A percentile compares a stretch with the other conserved stretches of the same genome.
Evolutionary conservation across 2,329 filamentous ascomycete species (phyloP).

Genomic region (Lasiodiplodia theobromae): DNA sequence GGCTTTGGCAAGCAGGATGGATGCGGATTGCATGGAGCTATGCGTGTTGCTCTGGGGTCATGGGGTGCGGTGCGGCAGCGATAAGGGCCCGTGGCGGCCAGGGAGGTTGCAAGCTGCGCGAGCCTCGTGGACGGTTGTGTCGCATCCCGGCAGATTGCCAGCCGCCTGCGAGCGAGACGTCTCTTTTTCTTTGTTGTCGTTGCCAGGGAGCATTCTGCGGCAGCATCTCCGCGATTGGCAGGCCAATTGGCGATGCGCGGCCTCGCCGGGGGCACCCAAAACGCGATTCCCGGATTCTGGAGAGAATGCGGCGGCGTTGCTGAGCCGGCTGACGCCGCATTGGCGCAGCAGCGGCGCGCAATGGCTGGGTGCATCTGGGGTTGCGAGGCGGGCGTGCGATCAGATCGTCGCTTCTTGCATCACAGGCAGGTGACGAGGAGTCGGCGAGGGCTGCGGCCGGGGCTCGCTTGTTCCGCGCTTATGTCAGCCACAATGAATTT

Average conservation of each 20-base stretch:
- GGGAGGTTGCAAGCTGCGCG: conserved; percentile 11
- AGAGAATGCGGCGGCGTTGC: neutral
- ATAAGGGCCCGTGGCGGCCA: conserved; percentile 3
- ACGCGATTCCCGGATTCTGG: neutral
- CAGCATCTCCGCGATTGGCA: neutral
- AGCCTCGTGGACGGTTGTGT: conserved; percentile 10
- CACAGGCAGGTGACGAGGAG: conserved; percentile 8
- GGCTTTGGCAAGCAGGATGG: neutral
- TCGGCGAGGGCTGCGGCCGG: neutral
- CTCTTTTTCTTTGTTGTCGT: neutral
- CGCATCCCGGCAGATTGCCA: neutral
- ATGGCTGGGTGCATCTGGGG: conserved; percentile 5
- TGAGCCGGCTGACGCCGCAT: neutral
- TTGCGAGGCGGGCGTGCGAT: neutral
- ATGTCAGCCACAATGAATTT: conserved; percentile 29
- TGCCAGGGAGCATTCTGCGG: conserved; percentile 2
- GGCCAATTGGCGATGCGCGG: neutral
- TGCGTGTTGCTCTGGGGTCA: conserved; percentile 3
- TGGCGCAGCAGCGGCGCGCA: neutral
- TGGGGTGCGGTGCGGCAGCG: neutral
- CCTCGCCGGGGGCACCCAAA: neutral
- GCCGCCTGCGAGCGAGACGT: neutral
- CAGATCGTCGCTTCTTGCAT: conserved; percentile 9
- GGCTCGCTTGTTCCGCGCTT: conserved; percentile 18
- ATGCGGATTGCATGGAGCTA: neutral